Conservation (phyloP, 768 basidiomycete species). For the Termitomyces sp. region DNA sequence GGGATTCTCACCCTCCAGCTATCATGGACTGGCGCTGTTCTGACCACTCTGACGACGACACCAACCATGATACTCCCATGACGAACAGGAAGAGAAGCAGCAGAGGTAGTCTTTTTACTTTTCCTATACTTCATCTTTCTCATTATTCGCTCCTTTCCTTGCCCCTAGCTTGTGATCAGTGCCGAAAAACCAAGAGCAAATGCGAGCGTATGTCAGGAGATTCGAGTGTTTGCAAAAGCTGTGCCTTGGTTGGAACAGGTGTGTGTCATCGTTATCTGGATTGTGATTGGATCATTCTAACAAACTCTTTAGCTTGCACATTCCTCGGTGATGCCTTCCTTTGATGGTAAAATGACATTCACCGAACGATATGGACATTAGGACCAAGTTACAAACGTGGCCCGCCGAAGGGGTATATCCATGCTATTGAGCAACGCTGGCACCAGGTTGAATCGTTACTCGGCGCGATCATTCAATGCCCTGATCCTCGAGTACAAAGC, state of each 20-base stretch:
- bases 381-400: conserved; percentile 81
- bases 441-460: conserved; percentile 91
- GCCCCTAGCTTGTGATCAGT: conserved; percentile 79
- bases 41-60: conserved; percentile 56
- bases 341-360: neutral
- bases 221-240: conserved; percentile 55
- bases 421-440: conserved; percentile 88
- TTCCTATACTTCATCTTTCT: neutral
- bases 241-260: conserved; percentile 52
- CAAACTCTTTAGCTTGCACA: conserved; percentile 45
- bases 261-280: conserved; percentile 13
- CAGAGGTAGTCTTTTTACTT: conserved; percentile 35
- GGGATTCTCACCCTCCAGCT: conserved; percentile 12
- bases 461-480: conserved; percentile 72
- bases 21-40: conserved; percentile 56
- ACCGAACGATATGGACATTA: conserved; percentile 18
- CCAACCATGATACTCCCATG: conserved; percentile 32
- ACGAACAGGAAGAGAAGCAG: conserved; percentile 57
- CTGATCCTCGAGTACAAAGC: conserved; percentile 57
- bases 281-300: conserved; percentile 8
- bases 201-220: conserved; percentile 57
- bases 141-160: conserved; percentile 9
- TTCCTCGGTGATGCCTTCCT: conserved; percentile 43
- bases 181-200: conserved; percentile 84
- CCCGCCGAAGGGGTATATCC: conserved; percentile 87